These are phyloP conservation scores for Cladobotryum protrusum DNA, from an alignment of 2,329 filamentous ascomycete species.

Conservation along the genomic window DNA sequence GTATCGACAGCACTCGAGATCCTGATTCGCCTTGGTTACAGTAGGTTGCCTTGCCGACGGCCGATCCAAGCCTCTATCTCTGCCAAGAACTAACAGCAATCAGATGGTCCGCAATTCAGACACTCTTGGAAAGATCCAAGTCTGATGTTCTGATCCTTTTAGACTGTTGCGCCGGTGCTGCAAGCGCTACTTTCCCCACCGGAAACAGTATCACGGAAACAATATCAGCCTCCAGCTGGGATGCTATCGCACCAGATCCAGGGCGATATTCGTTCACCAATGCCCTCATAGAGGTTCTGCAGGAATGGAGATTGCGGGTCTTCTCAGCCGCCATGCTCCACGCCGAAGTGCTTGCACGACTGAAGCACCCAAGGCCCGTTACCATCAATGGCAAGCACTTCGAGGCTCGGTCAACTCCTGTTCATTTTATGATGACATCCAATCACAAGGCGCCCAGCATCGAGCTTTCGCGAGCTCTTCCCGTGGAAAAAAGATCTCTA, in stretches of 20 bases:
- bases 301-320: conserved; percentile 48
- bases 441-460: conserved; percentile 55
- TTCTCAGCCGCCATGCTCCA: conserved; percentile 58
- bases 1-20: conserved; percentile 37
- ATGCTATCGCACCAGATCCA: conserved; percentile 54
- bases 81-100: conserved; percentile 4
- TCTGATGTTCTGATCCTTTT: conserved; percentile 54
- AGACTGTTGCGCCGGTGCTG: conserved; percentile 55
- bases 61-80: not conserved
- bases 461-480: conserved; percentile 39
- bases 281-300: conserved; percentile 52
- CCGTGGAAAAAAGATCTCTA: conserved; percentile 16
- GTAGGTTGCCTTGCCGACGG: conserved; percentile 27
- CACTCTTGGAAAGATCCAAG: conserved; percentile 48
- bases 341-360: conserved; percentile 52
- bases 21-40: conserved; percentile 50
- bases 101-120: conserved; percentile 56
- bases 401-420: conserved; percentile 52
- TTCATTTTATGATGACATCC: conserved; percentile 58
- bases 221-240: conserved; percentile 57
- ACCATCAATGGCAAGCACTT: conserved; percentile 52
- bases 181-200: conserved; percentile 52
- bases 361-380: conserved; percentile 54
- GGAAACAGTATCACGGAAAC: conserved; percentile 56
- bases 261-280: conserved; percentile 55